These are phyloP conservation scores for Akanthomyces muscarius DNA, from an alignment of 2,329 filamentous ascomycete genomes.

Conservation along the genomic window DNA sequence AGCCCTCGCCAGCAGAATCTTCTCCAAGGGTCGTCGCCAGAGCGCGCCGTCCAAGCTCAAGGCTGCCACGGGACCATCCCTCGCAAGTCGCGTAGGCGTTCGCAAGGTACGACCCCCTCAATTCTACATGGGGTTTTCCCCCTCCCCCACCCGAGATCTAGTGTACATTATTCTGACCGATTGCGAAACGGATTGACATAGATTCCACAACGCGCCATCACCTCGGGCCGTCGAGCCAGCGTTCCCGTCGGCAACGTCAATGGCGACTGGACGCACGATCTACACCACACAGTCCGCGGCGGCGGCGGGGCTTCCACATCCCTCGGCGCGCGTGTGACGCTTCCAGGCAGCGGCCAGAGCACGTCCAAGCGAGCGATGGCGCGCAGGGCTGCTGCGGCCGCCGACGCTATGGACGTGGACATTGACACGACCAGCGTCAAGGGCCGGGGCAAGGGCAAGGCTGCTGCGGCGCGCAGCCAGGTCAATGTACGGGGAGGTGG, in stretches of 20 bases:
- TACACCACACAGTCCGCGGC: slow-evolving; percentile 48
- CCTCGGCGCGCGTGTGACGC: slow-evolving; percentile 45
- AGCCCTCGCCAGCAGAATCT: slow-evolving; percentile 67
- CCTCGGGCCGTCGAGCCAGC: slow-evolving; percentile 29
- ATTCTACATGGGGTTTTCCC: too few species aligned
- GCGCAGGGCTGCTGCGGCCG: slow-evolving; percentile 38
- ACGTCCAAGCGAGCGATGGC: slow-evolving; percentile 26
- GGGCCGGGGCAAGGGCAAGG: slow-evolving; percentile 21
- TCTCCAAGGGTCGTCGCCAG: slow-evolving; percentile 56
- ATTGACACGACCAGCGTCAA: slow-evolving; percentile 23
- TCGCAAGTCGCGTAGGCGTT: slow-evolving; percentile 69
- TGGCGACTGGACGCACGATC: slow-evolving; percentile 68
- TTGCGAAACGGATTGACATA: slow-evolving; percentile 6
- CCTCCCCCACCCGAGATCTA: too few species aligned
- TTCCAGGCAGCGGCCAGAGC: slow-evolving; percentile 35
- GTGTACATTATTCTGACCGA: background rate
- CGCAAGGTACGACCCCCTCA: slow-evolving; percentile 53
- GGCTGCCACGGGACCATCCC: slow-evolving; percentile 47
- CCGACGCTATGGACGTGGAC: slow-evolving; percentile 38
- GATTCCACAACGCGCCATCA: slow-evolving; percentile 21
- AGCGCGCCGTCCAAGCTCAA: slow-evolving; percentile 52
- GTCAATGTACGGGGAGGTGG: slow-evolving; percentile 23
- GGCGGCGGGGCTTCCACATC: slow-evolving; percentile 29
- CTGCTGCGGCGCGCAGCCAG: slow-evolving; percentile 23
- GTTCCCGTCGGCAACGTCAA: slow-evolving; percentile 53